A percentile compares a stretch with the other conserved stretches of the same genome.
phyloP scores from a whole-genome alignment of 768 basidiomycete genomes.

The Termitomyces sp. region DNA sequence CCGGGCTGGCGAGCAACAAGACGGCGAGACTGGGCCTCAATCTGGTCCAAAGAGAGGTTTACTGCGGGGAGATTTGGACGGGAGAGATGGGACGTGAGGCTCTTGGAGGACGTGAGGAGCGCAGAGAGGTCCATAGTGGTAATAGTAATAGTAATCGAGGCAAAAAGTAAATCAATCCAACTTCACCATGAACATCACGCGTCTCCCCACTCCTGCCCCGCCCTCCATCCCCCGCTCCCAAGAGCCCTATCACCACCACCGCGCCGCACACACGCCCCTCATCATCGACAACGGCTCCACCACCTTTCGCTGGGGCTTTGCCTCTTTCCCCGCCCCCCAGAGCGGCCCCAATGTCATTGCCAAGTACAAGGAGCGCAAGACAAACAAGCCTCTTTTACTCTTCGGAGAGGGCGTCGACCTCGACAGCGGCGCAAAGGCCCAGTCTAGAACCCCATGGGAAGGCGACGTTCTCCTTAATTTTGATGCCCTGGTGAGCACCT shows the following conservation, averaged over 20 bases:
- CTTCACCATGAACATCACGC: constrained; percentile 10
- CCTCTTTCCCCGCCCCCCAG: constrained; percentile 51
- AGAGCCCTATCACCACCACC: constrained; percentile 48
- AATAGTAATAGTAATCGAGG: not conserved
- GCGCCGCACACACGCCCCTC: constrained; percentile 53
- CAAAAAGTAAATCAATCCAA: not conserved
- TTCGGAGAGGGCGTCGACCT: constrained; percentile 87
- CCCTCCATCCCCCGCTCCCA: constrained; percentile 18
- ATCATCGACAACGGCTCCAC: constrained; percentile 91
- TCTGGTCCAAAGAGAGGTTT: constrained; percentile 87
- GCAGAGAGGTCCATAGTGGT: constrained; percentile 55
- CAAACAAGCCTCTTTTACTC: constrained; percentile 74
- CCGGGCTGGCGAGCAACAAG: constrained; percentile 72
- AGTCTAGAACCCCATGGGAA: constrained; percentile 85
- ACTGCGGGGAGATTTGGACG: constrained; percentile 84
- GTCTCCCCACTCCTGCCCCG: constrained; percentile 13
- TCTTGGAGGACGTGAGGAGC: constrained; percentile 65
- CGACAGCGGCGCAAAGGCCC: constrained; percentile 78
- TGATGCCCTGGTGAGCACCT: constrained; percentile 78
- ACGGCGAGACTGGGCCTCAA: constrained; percentile 87
- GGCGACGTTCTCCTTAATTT: constrained; percentile 90
- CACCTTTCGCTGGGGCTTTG: constrained; percentile 79
- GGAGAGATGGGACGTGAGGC: constrained; percentile 72
- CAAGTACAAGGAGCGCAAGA: constrained; percentile 87
- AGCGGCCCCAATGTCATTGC: constrained; percentile 69